These are phyloP conservation scores for Alternaria sp. DNA, from an alignment of 2,329 filamentous ascomycete genomes.

Conservation along the genomic window DNA sequence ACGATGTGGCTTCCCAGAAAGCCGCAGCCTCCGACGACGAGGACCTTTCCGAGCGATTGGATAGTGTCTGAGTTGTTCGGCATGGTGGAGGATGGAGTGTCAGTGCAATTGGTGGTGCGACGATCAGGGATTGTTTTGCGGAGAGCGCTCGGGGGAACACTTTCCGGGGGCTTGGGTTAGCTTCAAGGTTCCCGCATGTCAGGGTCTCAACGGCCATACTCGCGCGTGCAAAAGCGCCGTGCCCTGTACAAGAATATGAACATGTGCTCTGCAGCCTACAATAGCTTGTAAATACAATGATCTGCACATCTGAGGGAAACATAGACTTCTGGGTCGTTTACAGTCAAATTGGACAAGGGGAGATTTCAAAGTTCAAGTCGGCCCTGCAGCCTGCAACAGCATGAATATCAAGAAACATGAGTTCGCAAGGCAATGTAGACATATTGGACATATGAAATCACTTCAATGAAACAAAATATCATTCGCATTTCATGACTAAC, in stretches of 20 bases:
- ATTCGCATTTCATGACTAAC: slow-evolving; percentile 1
- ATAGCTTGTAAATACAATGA: background rate
- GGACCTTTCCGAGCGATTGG: slow-evolving; percentile 52
- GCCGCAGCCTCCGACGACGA: slow-evolving; percentile 59
- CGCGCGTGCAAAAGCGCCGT: background rate
- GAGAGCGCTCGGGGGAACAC: slow-evolving; percentile 24
- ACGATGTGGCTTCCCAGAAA: slow-evolving; percentile 61
- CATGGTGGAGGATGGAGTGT: slow-evolving; percentile 20
- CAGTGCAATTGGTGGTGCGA: slow-evolving; percentile 14
- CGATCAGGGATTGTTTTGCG: slow-evolving; percentile 17
- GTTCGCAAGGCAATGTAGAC: background rate
- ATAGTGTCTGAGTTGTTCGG: slow-evolving; percentile 20
- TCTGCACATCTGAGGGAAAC: background rate
- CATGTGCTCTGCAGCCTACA: background rate
- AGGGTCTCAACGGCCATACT: slow-evolving; percentile 13
- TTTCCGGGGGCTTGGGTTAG: slow-evolving; percentile 14
- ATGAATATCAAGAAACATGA: background rate
- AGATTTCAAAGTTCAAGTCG: background rate
- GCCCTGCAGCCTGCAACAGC: background rate
- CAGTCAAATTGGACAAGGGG: background rate
- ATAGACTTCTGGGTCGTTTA: background rate
- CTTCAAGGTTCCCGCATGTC: slow-evolving; percentile 13
- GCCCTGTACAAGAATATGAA: background rate
- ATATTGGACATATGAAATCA: background rate
- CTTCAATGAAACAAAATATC: background rate